Base-by-base conservation (phyloP, 2,329 filamentous ascomycete genomes). In the Exophiala sideris region DNA sequence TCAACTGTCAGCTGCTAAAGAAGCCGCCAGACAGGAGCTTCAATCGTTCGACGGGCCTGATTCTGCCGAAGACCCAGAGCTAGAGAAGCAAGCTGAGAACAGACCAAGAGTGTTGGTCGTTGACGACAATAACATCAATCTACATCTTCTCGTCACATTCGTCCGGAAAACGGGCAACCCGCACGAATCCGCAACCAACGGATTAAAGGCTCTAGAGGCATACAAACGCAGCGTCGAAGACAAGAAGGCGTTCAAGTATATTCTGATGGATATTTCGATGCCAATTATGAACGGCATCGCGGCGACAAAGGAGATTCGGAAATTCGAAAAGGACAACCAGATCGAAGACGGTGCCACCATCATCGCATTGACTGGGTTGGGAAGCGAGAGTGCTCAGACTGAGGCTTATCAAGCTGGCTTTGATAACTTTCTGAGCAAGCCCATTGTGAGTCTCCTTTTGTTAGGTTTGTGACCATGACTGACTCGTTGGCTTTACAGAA, bases 201-300 rank as follows among this genome's bases (percentile, higher is more conserved):
- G 75, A 18, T 68, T 70, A 16, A 54, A 73, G 34, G 75, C 75
- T 1, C 69, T 77, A 9, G 67, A 75, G 16, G 68, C 71, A 1
- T 68, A 64, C 56, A 65, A 63, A 49, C 55, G 50, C 18, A 54
- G 55, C 10, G 39, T 50, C 3, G 53, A 57, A 67, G 67, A 5
- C 49, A 67, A 59, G 29, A 60, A 65, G 35, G 68, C 69, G 6
- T 74, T 72, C 50, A 72, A 76, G 55, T 70, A 75, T 29, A 72
- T 76, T 45, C 75, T 77, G 57, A 76, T 77, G 74, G 68, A 77
- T 45, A 74, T 77, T 34, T 72, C 70, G 2, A 77, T 77, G 74
- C 75, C 75, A 0, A 69, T 76, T 4, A 75, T 76, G 72, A 72
- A 76, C 57, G 75, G 75, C 1, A 75, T 77, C 45, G 71, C 75